Percentiles rank a stretch among this genome's conserved stretches.
These are phyloP conservation scores for Chlamydomonas asymmetrica DNA, from an alignment of 139 green algal species.

Conservation along the genomic window DNA sequence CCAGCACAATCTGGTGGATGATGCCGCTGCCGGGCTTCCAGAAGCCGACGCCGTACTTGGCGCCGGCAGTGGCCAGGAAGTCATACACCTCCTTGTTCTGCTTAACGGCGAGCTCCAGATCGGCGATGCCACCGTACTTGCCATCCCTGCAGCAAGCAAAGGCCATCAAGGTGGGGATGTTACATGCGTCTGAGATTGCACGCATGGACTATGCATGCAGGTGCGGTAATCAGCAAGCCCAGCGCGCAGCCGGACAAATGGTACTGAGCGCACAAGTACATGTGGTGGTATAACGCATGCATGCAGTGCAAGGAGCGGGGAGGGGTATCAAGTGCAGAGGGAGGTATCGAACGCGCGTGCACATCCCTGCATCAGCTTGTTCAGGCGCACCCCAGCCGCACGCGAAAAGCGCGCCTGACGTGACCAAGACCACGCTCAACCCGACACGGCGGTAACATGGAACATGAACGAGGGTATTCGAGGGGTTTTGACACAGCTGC, in stretches of 20 bases:
- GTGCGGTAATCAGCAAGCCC: background rate
- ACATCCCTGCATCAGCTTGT: too few species aligned
- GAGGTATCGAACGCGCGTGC: too few species aligned
- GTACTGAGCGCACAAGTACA: background rate
- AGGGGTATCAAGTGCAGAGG: too few species aligned
- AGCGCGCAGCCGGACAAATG: background rate
- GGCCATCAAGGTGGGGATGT: too few species aligned
- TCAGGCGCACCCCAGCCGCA: too few species aligned
- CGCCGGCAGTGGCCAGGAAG: slow-evolving; percentile 86
- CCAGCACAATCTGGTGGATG: slow-evolving; percentile 97
- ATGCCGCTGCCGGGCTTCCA: slow-evolving; percentile 93
- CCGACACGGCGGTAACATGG: too few species aligned
- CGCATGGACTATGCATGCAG: background rate
- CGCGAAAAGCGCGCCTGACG: too few species aligned
- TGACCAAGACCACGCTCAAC: too few species aligned
- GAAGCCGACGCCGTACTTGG: slow-evolving; percentile 95
- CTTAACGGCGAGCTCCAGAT: slow-evolving; percentile 74
- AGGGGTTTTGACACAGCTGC: too few species aligned
- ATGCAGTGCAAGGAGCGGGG: too few species aligned
- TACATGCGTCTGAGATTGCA: background rate
- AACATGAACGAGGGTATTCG: too few species aligned
- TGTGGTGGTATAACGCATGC: too few species aligned
- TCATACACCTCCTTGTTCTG: slow-evolving; percentile 95
- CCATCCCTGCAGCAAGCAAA: slow-evolving; percentile 37
- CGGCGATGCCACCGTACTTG: slow-evolving; percentile 76